Conservation (phyloP, 768 basidiomycete genomes). For the Amanita subjunquillea region DNA sequence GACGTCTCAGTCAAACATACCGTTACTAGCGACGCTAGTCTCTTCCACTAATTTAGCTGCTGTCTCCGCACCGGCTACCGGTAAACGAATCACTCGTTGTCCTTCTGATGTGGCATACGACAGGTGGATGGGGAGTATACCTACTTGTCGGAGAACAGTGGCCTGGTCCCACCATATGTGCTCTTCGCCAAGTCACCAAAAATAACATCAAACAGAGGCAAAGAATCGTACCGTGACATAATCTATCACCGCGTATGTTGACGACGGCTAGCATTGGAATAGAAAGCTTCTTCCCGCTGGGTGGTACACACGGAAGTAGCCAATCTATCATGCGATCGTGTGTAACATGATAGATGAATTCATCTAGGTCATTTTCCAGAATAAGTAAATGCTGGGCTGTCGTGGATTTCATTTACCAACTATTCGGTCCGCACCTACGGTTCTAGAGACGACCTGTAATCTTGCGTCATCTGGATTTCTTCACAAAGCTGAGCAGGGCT, state of each 20-base stretch:
- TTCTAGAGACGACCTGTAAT: constrained; percentile 38
- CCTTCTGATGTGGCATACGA: constrained; percentile 16
- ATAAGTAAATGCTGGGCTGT: neutral
- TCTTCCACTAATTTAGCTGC: constrained; percentile 27
- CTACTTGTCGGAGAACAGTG: constrained; percentile 25
- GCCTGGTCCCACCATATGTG: constrained; percentile 38
- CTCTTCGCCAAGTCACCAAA: constrained; percentile 14
- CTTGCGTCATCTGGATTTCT: constrained; percentile 39
- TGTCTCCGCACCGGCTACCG: constrained; percentile 25
- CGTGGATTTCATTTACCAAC: constrained; percentile 25
- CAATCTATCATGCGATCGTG: constrained; percentile 35
- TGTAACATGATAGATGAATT: constrained; percentile 38
- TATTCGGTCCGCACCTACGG: constrained; percentile 38
- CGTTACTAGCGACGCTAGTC: constrained; percentile 24
- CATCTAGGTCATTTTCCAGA: constrained; percentile 21
- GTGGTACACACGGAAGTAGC: constrained; percentile 43
- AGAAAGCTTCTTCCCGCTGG: constrained; percentile 34
- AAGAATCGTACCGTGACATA: constrained; percentile 21
- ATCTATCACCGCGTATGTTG: constrained; percentile 32
- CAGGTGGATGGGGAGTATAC: constrained; percentile 23
- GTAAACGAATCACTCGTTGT: constrained; percentile 19
- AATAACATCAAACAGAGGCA: neutral
- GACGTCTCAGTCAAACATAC: constrained; percentile 21
- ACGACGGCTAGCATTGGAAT: constrained; percentile 50
- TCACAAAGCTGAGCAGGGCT: neutral